These are phyloP conservation scores for Harringtonia lauricola DNA, from an alignment of 2,329 filamentous ascomycete species.

Conservation along the genomic window DNA sequence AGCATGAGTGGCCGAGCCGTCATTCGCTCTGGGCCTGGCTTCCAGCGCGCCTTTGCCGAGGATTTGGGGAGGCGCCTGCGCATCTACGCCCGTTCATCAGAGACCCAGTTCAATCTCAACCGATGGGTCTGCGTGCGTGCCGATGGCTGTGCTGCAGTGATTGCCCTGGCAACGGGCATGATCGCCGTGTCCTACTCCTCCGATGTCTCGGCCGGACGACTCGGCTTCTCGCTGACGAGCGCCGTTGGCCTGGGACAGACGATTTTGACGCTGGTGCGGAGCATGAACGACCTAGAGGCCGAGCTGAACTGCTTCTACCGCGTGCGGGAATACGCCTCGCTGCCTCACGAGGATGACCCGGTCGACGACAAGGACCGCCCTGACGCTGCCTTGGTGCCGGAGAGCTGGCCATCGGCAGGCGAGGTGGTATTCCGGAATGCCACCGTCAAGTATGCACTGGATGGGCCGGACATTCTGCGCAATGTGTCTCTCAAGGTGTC, in stretches of 20 bases:
- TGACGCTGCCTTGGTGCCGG: slow-evolving; percentile 6
- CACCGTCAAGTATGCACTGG: slow-evolving; percentile 16
- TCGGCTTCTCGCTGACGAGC: slow-evolving; percentile 45
- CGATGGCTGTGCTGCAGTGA: slow-evolving; percentile 31
- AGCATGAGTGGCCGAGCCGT: slow-evolving; percentile 1
- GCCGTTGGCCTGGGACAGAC: slow-evolving; percentile 42
- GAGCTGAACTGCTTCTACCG: slow-evolving; percentile 38
- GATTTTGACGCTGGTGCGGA: slow-evolving; percentile 39
- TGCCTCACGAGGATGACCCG: slow-evolving; percentile 16
- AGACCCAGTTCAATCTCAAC: slow-evolving; percentile 44
- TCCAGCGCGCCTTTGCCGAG: slow-evolving; percentile 34
- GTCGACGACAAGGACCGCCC: slow-evolving; percentile 7
- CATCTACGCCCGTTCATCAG: slow-evolving; percentile 32
- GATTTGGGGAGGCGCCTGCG: slow-evolving; percentile 39
- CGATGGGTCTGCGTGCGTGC: slow-evolving; percentile 45
- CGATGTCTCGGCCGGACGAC: slow-evolving; percentile 36
- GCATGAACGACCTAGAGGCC: slow-evolving; percentile 45
- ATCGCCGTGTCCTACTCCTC: slow-evolving; percentile 39
- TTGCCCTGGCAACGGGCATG: slow-evolving; percentile 38
- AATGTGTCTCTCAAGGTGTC: slow-evolving; percentile 16
- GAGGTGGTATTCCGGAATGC: slow-evolving; percentile 18
- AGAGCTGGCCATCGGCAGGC: slow-evolving; percentile 17
- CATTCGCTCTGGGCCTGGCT: slow-evolving; percentile 9
- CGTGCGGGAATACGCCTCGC: slow-evolving; percentile 18
- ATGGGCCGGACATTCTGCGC: slow-evolving; percentile 18